Conservation (phyloP, 179 eudicot species). For the Gypsophila paniculata region DNA sequence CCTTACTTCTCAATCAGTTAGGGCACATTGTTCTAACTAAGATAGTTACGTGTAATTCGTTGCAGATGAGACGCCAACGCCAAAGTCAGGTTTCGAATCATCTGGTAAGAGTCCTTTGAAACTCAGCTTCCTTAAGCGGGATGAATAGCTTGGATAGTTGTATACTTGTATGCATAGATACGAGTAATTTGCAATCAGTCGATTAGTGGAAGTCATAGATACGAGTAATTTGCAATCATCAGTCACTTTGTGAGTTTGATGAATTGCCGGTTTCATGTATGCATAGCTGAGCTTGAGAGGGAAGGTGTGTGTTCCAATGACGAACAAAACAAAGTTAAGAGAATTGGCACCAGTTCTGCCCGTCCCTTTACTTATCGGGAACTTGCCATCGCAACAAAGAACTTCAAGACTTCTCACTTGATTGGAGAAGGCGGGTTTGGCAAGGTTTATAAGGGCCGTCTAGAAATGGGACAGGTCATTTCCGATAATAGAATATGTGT, state of each 20-base stretch:
- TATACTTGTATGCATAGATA: too few species aligned
- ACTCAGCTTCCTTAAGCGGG: too few species aligned
- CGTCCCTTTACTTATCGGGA: conserved; percentile 62
- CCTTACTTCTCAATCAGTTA: too few species aligned
- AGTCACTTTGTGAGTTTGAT: too few species aligned
- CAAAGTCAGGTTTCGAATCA: neutral
- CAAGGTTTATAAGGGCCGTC: conserved; percentile 64
- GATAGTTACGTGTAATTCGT: neutral
- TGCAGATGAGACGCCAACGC: conserved; percentile 26
- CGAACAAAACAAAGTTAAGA: conserved; percentile 18
- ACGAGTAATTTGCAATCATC: too few species aligned
- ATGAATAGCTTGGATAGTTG: too few species aligned
- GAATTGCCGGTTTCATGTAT: neutral
- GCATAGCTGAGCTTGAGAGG: conserved; percentile 23
- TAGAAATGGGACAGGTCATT: conserved; percentile 59
- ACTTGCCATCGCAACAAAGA: conserved; percentile 62
- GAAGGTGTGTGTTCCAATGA: conserved; percentile 13
- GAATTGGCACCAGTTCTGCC: conserved; percentile 28
- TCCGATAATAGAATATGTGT: too few species aligned
- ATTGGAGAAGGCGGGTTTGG: conserved; percentile 91
- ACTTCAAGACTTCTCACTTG: conserved; percentile 59
- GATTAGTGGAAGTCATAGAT: too few species aligned
- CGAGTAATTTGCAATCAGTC: too few species aligned
- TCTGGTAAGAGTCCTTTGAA: neutral
- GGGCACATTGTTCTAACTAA: neutral